Evolutionary conservation across 495 filamentous ascomycete genomes (phyloP), one percentile per base, ranked within the genome.

Genomic region (Chaetomium cochliodes): DNA sequence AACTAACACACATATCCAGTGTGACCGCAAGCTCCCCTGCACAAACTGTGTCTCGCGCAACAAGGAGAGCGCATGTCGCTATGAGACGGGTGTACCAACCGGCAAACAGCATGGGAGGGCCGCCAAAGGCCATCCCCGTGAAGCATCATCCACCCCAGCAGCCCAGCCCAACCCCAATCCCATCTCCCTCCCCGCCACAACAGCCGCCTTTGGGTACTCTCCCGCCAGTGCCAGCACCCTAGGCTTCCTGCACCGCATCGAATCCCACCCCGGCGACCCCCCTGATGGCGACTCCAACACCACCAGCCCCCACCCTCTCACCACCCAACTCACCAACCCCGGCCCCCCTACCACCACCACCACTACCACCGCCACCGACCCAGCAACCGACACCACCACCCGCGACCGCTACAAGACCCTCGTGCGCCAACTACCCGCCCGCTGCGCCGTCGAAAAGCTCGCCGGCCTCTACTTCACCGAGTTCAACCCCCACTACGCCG

Each of bases 11-110:
- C n/a, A 9, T 3, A 30, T 15, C 61, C 8, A 85, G 82, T 88
- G 85, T 70, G 85, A 88, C 67, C 81, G 86, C 55, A 79, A 83
- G 58, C 79, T 80, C 62, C 86, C 86, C 1, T 88, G 85, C 69
- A 80, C 81, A 30, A 88, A 88, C 67, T 88, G 86, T 68, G 74
- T 82, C 39, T 78, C 81, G 56, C 76, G 83, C 51, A 80, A 77
- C 58, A 82, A 81, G 66, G 72, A 83, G 65, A 71, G 75, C 44
- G 67, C 74, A 22, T 85, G 82, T 64, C 74, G 70, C 0, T 85
- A 85, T 66, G 81, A 85, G 66, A 79, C 80, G 44, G 78, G 79
- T 42, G 75, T 80, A n/a, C 79, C 79, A 0, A 74, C 78, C 15
- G 74, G 76, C 49, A 78, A 77, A 65, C 70, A 78, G 57, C 70